These are phyloP conservation scores for Porcisia deanei DNA, from an alignment of 208 protist genomes.

Conservation along the genomic window DNA sequence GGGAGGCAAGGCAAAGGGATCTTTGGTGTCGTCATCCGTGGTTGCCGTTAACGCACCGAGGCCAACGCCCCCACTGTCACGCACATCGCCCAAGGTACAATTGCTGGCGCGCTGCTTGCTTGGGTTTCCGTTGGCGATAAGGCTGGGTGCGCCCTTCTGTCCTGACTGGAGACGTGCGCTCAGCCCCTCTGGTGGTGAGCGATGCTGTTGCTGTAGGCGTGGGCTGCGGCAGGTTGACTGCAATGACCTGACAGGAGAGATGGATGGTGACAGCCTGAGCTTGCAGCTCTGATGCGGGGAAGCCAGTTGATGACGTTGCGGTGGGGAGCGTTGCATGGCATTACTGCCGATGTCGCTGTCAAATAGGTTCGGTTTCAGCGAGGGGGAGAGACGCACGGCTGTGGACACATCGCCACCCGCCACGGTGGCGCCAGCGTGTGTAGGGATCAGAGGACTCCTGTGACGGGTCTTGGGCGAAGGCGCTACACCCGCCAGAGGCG, in stretches of 20 bases:
- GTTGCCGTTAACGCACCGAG: background rate
- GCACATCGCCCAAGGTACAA: background rate
- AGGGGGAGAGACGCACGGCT: conserved; percentile 6
- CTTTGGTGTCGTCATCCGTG: background rate
- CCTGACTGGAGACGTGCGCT: background rate
- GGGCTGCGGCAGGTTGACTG: background rate
- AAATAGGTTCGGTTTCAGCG: background rate
- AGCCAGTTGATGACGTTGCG: background rate
- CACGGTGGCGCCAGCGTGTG: background rate
- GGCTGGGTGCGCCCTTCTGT: background rate
- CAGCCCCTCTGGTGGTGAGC: conserved; percentile 1
- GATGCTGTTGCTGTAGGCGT: conserved; percentile 2
- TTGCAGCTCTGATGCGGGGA: background rate
- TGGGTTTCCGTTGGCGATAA: background rate
- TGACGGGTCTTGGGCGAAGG: background rate
- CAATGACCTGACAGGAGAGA: conserved; percentile 4
- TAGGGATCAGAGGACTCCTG: background rate
- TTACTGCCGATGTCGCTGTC: background rate
- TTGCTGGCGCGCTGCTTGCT: conserved; percentile 4
- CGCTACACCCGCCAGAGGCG: background rate
- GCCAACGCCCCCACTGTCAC: background rate
- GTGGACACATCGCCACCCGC: background rate
- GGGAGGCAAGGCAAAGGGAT: conserved; percentile 23
- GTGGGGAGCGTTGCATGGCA: background rate
- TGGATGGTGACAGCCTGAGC: background rate